phyloP scores from a whole-genome alignment of 2,329 filamentous ascomycete species.

The Metarhizium robertsii region DNA sequence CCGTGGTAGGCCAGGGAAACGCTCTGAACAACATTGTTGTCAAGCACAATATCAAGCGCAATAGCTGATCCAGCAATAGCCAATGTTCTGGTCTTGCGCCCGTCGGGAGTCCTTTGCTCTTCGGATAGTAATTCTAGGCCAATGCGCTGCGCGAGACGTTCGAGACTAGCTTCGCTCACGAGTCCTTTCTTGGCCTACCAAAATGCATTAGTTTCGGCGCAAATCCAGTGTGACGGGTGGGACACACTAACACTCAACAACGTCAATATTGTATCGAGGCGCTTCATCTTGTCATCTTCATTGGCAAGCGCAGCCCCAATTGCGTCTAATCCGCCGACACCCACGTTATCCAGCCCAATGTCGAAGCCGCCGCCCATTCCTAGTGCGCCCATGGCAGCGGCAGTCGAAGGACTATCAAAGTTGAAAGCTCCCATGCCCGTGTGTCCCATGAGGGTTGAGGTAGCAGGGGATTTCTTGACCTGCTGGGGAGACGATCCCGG shows the following conservation, averaged over 20 bases:
- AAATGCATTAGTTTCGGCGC: conserved; percentile 4
- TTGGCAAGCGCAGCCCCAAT: conserved; percentile 29
- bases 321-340: conserved; percentile 36
- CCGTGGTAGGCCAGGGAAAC: conserved; percentile 56
- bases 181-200: conserved; percentile 43
- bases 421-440: conserved; percentile 37
- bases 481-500: conserved; percentile 54
- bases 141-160: conserved; percentile 56
- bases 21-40: conserved; percentile 51
- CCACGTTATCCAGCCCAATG: conserved; percentile 41
- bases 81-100: conserved; percentile 43
- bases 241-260: conserved; percentile 35
- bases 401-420: conserved; percentile 56
- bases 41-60: conserved; percentile 51
- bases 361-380: conserved; percentile 42
- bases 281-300: conserved; percentile 46
- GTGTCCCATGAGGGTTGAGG: conserved; percentile 38
- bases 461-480: conserved; percentile 54
- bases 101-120: conserved; percentile 34
- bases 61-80: conserved; percentile 54
- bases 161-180: conserved; percentile 67
- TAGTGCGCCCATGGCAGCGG: conserved; percentile 49
- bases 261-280: conserved; percentile 41
- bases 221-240: background rate
- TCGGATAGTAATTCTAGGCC: conserved; percentile 59